Evolutionary conservation across 140 eudicot genomes (phyloP).

Genomic region (Flaveria floridana): DNA sequence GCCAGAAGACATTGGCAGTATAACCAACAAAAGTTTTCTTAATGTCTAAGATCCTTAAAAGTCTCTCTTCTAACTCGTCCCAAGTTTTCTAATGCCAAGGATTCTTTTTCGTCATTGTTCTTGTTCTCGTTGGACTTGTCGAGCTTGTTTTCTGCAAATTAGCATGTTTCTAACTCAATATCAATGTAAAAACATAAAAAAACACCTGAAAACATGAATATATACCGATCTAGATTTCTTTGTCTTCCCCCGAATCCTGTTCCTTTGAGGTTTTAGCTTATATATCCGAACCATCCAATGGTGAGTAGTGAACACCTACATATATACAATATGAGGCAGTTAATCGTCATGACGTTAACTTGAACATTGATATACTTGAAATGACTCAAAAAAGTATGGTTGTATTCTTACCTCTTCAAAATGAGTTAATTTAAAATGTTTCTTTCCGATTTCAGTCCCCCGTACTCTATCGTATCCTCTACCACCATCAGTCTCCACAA

Average conservation of each 20-base stretch:
- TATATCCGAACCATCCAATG: slow-evolving; percentile 99
- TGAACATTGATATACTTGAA: not conserved
- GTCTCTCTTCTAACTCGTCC: not conserved
- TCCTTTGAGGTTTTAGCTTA: slow-evolving; percentile 82
- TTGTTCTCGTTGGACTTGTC: slow-evolving; percentile 22
- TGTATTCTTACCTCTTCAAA: slow-evolving; percentile 73
- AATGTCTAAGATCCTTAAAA: not conserved
- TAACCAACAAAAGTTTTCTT: not conserved
- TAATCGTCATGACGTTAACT: not conserved
- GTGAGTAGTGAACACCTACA: slow-evolving; percentile 91
- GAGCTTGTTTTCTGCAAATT: slow-evolving; percentile 62
- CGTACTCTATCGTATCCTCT: slow-evolving; percentile 89
- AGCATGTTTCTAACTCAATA: not conserved
- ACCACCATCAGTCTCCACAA: slow-evolving; percentile 98
- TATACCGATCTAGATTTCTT: slow-evolving; percentile 77
- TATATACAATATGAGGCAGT: not conserved
- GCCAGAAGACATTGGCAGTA: not conserved
- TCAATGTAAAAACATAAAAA: not conserved
- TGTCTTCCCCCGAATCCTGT: slow-evolving; percentile 81
- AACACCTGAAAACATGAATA: not conserved
- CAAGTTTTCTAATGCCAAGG: slow-evolving; percentile 63
- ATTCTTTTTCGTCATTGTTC: slow-evolving; percentile 58
- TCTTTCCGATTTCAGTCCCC: slow-evolving; percentile 93
- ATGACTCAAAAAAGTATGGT: not conserved
- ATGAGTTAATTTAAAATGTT: slow-evolving; percentile 72